A percentile compares a stretch with the other conserved stretches of the same genome.
phyloP scores from a whole-genome alignment of 768 basidiomycete species.

The Cyathus striatus region DNA sequence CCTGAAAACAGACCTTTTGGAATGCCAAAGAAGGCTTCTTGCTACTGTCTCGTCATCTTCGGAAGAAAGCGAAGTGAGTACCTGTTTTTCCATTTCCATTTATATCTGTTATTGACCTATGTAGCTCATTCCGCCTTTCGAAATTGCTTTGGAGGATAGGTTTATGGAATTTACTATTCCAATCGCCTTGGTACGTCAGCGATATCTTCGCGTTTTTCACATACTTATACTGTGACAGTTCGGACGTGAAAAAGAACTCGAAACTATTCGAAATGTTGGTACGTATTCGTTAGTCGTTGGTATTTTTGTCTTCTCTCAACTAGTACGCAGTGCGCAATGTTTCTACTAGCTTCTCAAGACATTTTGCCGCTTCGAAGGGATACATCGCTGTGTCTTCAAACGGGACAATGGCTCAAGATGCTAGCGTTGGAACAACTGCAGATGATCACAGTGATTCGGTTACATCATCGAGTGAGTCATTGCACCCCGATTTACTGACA shows the following conservation, averaged over 20 bases:
- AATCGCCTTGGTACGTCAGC: constrained; percentile 50
- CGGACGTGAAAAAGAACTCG: constrained; percentile 68
- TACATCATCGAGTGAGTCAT: constrained; percentile 39
- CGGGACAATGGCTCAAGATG: constrained; percentile 24
- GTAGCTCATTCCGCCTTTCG: constrained; percentile 65
- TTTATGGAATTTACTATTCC: constrained; percentile 72
- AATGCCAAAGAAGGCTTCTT: constrained; percentile 62
- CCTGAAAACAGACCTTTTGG: constrained; percentile 59
- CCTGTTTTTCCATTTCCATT: neutral
- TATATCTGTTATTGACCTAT: constrained; percentile 6
- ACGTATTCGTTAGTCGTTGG: constrained; percentile 18
- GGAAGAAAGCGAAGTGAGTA: constrained; percentile 48
- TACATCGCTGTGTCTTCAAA: constrained; percentile 30
- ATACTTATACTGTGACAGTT: constrained; percentile 32
- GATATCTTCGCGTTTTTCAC: neutral
- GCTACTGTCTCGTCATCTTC: constrained; percentile 52
- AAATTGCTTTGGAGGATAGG: constrained; percentile 60
- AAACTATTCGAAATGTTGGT: constrained; percentile 63
- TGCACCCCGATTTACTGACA: constrained; percentile 13
- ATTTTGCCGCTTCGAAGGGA: constrained; percentile 39
- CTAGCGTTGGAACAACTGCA: constrained; percentile 13
- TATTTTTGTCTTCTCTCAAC: neutral
- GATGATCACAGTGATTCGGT: constrained; percentile 39
- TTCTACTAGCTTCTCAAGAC: constrained; percentile 57
- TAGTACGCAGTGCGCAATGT: constrained; percentile 32